Conservation (phyloP, 768 basidiomycete species). For the Rhizopogon roseolus region DNA sequence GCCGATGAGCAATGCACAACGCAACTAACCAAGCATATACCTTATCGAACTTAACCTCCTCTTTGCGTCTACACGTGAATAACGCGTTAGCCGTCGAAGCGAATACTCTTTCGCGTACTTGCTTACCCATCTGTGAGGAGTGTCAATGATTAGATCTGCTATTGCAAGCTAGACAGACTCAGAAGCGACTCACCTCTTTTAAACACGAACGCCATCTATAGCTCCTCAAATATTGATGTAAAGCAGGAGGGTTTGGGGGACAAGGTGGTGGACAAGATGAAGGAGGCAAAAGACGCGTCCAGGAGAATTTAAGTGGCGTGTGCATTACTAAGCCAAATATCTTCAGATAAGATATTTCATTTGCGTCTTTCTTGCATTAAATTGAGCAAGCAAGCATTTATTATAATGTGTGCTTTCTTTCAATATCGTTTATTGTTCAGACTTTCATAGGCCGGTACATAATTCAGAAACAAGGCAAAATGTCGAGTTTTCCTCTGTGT, state of each 20-base stretch:
- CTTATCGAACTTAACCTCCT: constrained; percentile 92
- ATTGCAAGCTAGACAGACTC: constrained; percentile 1
- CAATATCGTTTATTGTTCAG: no score
- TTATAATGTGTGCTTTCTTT: no score
- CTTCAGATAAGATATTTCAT: constrained; percentile 11
- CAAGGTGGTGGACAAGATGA: constrained; percentile 8
- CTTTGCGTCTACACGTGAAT: constrained; percentile 60
- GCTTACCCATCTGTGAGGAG: constrained; percentile 45
- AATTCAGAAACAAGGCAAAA: not conserved
- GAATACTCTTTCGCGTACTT: constrained; percentile 2
- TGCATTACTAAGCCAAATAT: constrained; percentile 14
- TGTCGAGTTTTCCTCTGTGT: not conserved
- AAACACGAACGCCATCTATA: constrained; percentile 46
- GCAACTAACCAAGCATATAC: constrained; percentile 33
- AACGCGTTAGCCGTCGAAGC: constrained; percentile 19
- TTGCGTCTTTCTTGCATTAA: not conserved
- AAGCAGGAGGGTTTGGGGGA: constrained; percentile 14
- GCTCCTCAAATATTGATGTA: constrained; percentile 2
- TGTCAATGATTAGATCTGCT: not conserved
- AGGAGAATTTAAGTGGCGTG: constrained; percentile 24
- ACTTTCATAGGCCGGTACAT: not conserved
- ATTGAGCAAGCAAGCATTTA: no score
- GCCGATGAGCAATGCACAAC: constrained; percentile 11
- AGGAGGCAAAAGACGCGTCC: constrained; percentile 20
- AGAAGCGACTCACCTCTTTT: constrained; percentile 45